Percentiles rank a stretch among this genome's conserved stretches.
Conservation (phyloP, 495 filamentous ascomycete genomes). For the Umbilicaria muhlenbergii region DNA sequence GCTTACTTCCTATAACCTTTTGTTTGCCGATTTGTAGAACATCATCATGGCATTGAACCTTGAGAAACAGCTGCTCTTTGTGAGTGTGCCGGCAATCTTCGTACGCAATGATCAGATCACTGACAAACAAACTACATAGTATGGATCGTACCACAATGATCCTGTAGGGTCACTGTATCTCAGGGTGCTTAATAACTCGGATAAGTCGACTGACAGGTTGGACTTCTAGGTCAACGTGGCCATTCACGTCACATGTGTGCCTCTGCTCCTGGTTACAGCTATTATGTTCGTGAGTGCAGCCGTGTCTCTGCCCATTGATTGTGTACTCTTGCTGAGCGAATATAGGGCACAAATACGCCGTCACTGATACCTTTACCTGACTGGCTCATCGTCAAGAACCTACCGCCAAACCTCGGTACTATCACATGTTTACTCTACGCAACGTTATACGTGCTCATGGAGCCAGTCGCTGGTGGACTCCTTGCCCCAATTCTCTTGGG, state of each 20-base stretch:
- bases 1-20: no score
- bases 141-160: slow-evolving; percentile 89
- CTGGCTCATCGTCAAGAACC: slow-evolving; percentile 52
- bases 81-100: slow-evolving; percentile 26
- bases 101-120: slow-evolving; percentile 1
- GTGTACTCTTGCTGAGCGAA: background rate
- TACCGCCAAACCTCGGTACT: slow-evolving; percentile 70
- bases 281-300: slow-evolving; percentile 55
- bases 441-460: slow-evolving; percentile 76
- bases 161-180: slow-evolving; percentile 29
- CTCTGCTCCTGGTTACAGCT: slow-evolving; percentile 61
- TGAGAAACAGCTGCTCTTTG: slow-evolving; percentile 65
- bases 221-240: slow-evolving; percentile 51
- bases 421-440: slow-evolving; percentile 56
- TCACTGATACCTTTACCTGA: slow-evolving; percentile 54
- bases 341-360: slow-evolving; percentile 61
- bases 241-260: slow-evolving; percentile 86
- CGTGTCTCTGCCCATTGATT: background rate
- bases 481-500: slow-evolving; percentile 58
- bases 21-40: no score
- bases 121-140: slow-evolving; percentile 38
- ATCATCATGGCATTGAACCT: slow-evolving; percentile 55
- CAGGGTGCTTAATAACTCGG: background rate
- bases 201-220: background rate
- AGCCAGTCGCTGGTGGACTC: slow-evolving; percentile 72